These are phyloP conservation scores for Discostella stelligeroides DNA, from an alignment of 108 stramenopile genomes.

Conservation along the genomic window DNA sequence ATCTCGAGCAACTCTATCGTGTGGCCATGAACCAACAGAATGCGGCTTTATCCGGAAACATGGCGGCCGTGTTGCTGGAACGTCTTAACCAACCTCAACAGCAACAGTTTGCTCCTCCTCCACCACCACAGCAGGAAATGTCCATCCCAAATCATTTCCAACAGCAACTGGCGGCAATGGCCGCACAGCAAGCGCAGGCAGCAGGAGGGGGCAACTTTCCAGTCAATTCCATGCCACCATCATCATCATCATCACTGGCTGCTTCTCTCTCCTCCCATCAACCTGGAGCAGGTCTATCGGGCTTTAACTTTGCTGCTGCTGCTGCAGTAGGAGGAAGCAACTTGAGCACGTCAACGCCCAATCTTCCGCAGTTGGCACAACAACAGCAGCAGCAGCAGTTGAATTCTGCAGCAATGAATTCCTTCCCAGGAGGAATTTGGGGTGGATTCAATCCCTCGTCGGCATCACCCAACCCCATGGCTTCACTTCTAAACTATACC, in stretches of 20 bases:
- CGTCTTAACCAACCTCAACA: conserved; percentile 5
- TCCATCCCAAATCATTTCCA: no score
- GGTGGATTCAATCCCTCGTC: not conserved
- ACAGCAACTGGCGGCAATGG: no score
- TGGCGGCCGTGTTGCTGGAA: conserved; percentile 18
- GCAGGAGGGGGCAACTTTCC: no score
- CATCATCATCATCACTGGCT: not conserved
- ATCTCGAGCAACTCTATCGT: conserved; percentile 8
- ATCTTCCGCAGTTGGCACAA: not conserved
- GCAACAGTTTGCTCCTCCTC: not conserved
- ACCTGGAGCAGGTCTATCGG: not conserved
- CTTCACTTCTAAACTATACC: no score
- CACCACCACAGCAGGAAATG: conserved; percentile 1
- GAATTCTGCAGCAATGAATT: not conserved
- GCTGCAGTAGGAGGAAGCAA: not conserved
- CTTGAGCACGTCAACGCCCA: not conserved
- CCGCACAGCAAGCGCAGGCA: no score
- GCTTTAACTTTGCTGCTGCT: not conserved
- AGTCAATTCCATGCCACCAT: no score
- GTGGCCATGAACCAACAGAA: conserved; percentile 5
- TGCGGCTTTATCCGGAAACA: not conserved
- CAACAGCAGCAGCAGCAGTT: conserved; percentile 2
- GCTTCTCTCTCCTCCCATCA: not conserved
- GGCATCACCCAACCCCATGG: not conserved
- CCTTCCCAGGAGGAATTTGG: not conserved